Base-by-base conservation (phyloP, 1,139 yeast genomes). In the Sugiyamaella novakii region DNA sequence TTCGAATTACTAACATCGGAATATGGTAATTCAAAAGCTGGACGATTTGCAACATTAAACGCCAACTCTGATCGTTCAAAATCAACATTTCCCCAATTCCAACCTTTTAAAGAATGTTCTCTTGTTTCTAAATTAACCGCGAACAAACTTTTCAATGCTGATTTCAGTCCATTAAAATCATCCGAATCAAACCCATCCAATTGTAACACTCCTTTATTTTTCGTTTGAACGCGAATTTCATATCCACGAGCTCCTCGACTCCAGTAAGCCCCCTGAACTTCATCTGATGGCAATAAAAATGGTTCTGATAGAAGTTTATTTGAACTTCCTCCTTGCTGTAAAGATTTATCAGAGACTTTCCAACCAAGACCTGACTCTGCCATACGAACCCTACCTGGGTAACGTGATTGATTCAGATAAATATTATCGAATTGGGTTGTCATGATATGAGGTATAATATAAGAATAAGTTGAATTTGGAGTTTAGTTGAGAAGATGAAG, bases 21-120 rank as follows among this genome's bases (percentile, higher is more conserved):
- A 66, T 91, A 92, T 3, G 98, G 97, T 41, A 94, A 70, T 69
- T 92, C 98, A 68, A 92, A 92, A 15, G 85, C 80, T 1, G 98
- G 98, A 62, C 86, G 85, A 60, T 89, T 89, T 62, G 87, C 87
- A 29, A 91, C 83, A 50, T 83, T 83, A 70, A 94, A 91, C 27
- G 88, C 79, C 69, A 92, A 74, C 66, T 92, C 98, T 59, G 89
- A 87, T 64, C 96, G 80, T 11, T 95, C 96, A 67, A 94, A 80
- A 66, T 91, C 96, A 8, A 92, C 77, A 56, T 84, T 83, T 49
- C 99, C 99, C 98, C 98, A 92, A 68, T 92, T 92, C 98, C 98
- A 92, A 35, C 99, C 99, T 70, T 97, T 80, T 59, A 92, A 73
- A 4, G 97, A 86, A 67, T 92, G 98, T 61, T 92, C 98, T 61